Percentiles rank a stretch among this genome's conserved stretches.
Conservation (phyloP, 768 basidiomycete genomes). For the Piloderma croceum region DNA sequence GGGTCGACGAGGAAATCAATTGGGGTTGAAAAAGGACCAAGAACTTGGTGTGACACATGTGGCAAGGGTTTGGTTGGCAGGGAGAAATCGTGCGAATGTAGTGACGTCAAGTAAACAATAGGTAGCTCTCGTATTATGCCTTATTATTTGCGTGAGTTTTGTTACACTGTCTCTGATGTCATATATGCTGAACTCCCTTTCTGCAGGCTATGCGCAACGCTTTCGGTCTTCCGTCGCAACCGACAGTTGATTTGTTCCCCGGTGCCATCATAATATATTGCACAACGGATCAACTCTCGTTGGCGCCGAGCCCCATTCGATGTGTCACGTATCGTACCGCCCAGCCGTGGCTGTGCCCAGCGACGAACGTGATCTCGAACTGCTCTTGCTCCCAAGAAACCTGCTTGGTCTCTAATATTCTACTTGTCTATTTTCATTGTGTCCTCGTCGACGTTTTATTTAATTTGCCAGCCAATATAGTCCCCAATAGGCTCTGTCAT, state of each 20-base stretch:
- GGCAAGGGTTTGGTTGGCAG: constrained; percentile 64
- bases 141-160: constrained; percentile 27
- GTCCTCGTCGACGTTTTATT: too few relatives aligned
- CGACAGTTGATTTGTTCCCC: constrained; percentile 13
- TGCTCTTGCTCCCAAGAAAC: constrained; percentile 33
- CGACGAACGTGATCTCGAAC: constrained; percentile 62
- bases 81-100: constrained; percentile 52
- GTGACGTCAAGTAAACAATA: constrained; percentile 45
- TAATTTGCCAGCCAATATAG: too few relatives aligned
- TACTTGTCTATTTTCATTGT: too few relatives aligned
- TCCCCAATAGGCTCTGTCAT: too few relatives aligned
- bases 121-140: constrained; percentile 9
- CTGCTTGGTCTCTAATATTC: constrained; percentile 12
- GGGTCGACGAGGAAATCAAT: constrained; percentile 44
- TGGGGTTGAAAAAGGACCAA: constrained; percentile 58
- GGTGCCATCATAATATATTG: constrained; percentile 26
- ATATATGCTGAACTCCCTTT: background rate
- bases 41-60: constrained; percentile 70
- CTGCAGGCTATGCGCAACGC: background rate
- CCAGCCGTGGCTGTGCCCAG: constrained; percentile 50
- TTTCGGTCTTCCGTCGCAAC: constrained; percentile 7
- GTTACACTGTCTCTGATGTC: constrained; percentile 22
- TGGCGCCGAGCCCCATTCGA: constrained; percentile 47
- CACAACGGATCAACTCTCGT: constrained; percentile 34
- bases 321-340: constrained; percentile 66